Percentiles rank a stretch among this genome's conserved stretches.
Evolutionary conservation across 345 rosid species (phyloP).

Genomic region (Citrus maxima): DNA sequence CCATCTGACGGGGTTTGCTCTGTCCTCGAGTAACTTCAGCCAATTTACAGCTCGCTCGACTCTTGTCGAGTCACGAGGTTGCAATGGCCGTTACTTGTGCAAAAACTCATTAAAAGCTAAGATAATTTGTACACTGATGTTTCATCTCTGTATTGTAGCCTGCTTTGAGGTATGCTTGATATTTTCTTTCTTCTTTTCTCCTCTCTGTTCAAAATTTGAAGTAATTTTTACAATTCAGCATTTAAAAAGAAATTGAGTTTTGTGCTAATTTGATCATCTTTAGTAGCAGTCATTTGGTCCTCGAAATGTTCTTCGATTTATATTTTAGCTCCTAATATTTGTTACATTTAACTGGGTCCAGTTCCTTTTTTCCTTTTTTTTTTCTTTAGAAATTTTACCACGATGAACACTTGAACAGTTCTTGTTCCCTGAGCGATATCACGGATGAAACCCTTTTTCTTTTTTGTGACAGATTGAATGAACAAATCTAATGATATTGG

Average conservation of each 20-base stretch:
- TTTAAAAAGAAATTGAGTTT: background rate
- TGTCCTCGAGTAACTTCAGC: background rate
- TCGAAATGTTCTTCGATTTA: background rate
- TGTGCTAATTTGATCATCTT: background rate
- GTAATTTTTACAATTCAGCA: background rate
- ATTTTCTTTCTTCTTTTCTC: background rate
- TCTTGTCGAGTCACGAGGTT: background rate
- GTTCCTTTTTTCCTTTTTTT: background rate
- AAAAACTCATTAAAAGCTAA: background rate
- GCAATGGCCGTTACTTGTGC: background rate
- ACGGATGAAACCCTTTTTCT: background rate
- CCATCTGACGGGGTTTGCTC: background rate
- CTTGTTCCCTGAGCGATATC: background rate
- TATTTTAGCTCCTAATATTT: background rate
- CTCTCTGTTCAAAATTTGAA: background rate
- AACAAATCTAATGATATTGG: background rate
- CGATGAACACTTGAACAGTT: background rate
- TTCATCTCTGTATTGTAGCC: background rate
- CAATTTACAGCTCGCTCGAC: background rate
- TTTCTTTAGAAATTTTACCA: background rate
- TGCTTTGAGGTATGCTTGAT: conserved; percentile 5
- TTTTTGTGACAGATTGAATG: background rate
- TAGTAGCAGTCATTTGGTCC: background rate
- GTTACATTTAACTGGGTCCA: conserved; percentile 10
- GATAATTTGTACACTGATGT: background rate